Evolutionary conservation across 768 basidiomycete species (phyloP), one percentile per base, ranked within the genome.

Genomic region (Collybia mongolica): DNA sequence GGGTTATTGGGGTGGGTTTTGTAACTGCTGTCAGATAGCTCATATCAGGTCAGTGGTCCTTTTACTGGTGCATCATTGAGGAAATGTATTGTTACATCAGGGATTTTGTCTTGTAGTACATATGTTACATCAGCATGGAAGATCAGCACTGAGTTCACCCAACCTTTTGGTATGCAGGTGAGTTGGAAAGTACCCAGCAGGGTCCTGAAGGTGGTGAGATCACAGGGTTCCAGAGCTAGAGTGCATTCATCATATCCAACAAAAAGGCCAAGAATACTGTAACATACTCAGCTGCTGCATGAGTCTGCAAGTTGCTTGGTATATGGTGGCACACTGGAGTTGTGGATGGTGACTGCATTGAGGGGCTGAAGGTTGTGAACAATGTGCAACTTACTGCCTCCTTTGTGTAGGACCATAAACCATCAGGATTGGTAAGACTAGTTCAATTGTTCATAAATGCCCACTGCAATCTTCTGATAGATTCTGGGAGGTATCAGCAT

Each of bases 391-490:
- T 57, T 28, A 42, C 70, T 53, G 51, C 55, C 51, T 20, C 50
- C 44, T 18, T 55, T 55, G 54, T 76, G 76, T 0, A 64, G 23
- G 0, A 75, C 70, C 18, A 59, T 63, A 43, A 76, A 75, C 73
- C 71, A 73, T 6, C 64, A 47, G 0, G 69, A 71, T 0, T 68
- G 57, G 23, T 79, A 79, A 0, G 72, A 72, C 0, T 65, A 65
- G 29, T 73, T 64, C 0, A 66, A 71, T 0, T 62, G 67, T 54
- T 79, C 68, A 45, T 75, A 77, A 0, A 74, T 65, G 0, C 76
- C 72, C 0, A 71, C 57, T 0, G 52, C 60, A 8, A 75, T 64
- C 50, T 77, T 77, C 1, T 70, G 48, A 52, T 50, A 65, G 20
- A 66, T 69, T 36, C 55, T 57, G 24, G 59, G 67, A 0, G 67